A percentile compares a stretch with the other conserved stretches of the same genome.
These are phyloP conservation scores for Cytidiella melzeri DNA, from an alignment of 768 basidiomycete species.

Conservation along the genomic window DNA sequence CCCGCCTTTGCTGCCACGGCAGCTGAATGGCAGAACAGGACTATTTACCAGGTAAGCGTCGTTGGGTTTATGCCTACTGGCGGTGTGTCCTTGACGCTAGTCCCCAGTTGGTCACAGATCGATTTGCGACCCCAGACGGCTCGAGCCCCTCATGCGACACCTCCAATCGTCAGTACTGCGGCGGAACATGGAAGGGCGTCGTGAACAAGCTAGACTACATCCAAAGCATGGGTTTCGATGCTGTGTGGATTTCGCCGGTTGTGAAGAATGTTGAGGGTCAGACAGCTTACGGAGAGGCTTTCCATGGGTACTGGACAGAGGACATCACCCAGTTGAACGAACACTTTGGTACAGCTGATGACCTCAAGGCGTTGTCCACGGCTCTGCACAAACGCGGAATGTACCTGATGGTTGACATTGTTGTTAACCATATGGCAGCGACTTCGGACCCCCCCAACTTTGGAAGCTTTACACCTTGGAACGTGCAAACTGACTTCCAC, in stretches of 20 bases:
- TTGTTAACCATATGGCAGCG: constrained; percentile 56
- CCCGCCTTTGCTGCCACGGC: constrained; percentile 33
- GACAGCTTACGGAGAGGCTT: constrained; percentile 48
- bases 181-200: constrained; percentile 50
- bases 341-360: constrained; percentile 46
- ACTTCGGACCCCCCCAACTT: constrained; percentile 20
- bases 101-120: constrained; percentile 45
- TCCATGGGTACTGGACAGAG: constrained; percentile 56
- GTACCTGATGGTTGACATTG: constrained; percentile 58
- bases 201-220: constrained; percentile 56
- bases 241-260: constrained; percentile 53
- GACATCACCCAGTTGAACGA: constrained; percentile 43
- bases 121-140: constrained; percentile 47
- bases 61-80: not conserved
- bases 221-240: constrained; percentile 56
- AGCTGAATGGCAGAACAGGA: constrained; percentile 43
- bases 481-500: constrained; percentile 33
- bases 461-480: constrained; percentile 27
- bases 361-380: constrained; percentile 41
- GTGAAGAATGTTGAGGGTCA: constrained; percentile 42
- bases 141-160: constrained; percentile 39
- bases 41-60: constrained; percentile 46
- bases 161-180: constrained; percentile 43
- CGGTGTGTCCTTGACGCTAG: not conserved
- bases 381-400: constrained; percentile 47